Evolutionary conservation across 1,284 basidiomycete genomes (phyloP).

Genomic region (Megacollybia platyphylla): DNA sequence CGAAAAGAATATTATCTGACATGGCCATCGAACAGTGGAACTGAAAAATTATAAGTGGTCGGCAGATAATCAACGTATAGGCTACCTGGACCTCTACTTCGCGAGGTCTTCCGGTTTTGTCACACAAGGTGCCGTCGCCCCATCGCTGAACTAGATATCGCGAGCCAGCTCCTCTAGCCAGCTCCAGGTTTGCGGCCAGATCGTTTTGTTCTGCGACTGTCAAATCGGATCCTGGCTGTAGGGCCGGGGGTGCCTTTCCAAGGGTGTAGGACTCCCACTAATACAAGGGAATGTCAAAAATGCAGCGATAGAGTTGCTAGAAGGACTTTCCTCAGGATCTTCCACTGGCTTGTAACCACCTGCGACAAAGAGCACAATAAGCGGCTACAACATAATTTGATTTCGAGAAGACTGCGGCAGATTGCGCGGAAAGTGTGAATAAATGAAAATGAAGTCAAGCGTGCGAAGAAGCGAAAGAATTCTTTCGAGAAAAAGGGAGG

Average conservation of each 20-base stretch:
- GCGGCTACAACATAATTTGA: background rate
- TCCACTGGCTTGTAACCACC: conserved; percentile 67
- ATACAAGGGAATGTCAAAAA: conserved; percentile 8
- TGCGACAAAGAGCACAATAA: conserved; percentile 12
- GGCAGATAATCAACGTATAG: conserved; percentile 9
- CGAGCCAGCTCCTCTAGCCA: conserved; percentile 66
- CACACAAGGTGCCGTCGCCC: conserved; percentile 84
- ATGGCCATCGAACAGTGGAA: conserved; percentile 93
- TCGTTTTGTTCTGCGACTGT: conserved; percentile 54
- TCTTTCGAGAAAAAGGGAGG: background rate
- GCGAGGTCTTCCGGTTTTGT: conserved; percentile 75
- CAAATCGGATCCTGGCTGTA: conserved; percentile 51
- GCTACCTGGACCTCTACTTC: conserved; percentile 87
- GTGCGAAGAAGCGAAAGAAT: background rate
- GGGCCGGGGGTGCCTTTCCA: conserved; percentile 51
- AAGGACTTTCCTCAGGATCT: conserved; percentile 54
- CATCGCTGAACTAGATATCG: conserved; percentile 86
- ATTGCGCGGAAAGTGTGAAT: background rate
- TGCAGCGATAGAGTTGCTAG: conserved; percentile 7
- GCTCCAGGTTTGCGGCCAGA: conserved; percentile 52
- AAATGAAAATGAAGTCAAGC: background rate
- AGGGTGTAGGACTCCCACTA: conserved; percentile 78
- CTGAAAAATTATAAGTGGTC: conserved; percentile 21
- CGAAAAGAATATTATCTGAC: conserved; percentile 75
- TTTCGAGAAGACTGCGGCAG: background rate